A percentile compares a stretch with the other conserved stretches of the same genome.
phyloP scores from a whole-genome alignment of 2,329 filamentous ascomycete genomes.

The Xylogone sp. region DNA sequence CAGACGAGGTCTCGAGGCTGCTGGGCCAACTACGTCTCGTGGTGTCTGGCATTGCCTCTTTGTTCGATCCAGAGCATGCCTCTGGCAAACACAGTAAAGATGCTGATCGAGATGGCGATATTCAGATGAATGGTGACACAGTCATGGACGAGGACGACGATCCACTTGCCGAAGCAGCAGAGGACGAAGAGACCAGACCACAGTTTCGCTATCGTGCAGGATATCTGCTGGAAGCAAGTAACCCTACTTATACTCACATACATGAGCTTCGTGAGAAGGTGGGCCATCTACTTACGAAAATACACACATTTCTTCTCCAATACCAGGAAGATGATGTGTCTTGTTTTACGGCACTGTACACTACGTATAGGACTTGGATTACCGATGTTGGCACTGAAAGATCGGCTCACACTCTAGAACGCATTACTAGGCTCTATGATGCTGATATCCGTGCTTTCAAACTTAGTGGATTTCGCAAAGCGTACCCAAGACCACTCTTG shows the following conservation, averaged over 20 bases:
- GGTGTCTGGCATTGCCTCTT: conserved; percentile 80
- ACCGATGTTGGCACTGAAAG: conserved; percentile 95
- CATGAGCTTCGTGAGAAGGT: conserved; percentile 78
- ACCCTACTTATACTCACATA: conserved; percentile 67
- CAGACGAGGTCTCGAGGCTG: conserved; percentile 89
- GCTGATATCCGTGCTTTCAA: conserved; percentile 91
- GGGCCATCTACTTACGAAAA: conserved; percentile 75
- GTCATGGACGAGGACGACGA: conserved; percentile 54
- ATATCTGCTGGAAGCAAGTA: conserved; percentile 66
- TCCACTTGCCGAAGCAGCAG: conserved; percentile 56
- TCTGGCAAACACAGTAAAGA: conserved; percentile 48
- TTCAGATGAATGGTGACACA: conserved; percentile 42
- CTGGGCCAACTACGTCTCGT: conserved; percentile 85
- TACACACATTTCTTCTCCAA: conserved; percentile 77
- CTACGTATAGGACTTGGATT: conserved; percentile 93
- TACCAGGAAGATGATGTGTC: conserved; percentile 94
- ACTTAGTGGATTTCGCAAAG: conserved; percentile 85
- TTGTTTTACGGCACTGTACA: conserved; percentile 90
- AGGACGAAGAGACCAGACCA: conserved; percentile 79
- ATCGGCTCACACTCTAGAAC: conserved; percentile 88
- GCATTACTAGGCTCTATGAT: conserved; percentile 78
- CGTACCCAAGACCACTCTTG: conserved; percentile 88
- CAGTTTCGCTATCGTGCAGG: conserved; percentile 88
- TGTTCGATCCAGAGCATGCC: conserved; percentile 79
- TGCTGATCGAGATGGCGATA: conserved; percentile 40